Base-by-base conservation (phyloP, 1,284 basidiomycete species). In the Trametes pubescens region DNA sequence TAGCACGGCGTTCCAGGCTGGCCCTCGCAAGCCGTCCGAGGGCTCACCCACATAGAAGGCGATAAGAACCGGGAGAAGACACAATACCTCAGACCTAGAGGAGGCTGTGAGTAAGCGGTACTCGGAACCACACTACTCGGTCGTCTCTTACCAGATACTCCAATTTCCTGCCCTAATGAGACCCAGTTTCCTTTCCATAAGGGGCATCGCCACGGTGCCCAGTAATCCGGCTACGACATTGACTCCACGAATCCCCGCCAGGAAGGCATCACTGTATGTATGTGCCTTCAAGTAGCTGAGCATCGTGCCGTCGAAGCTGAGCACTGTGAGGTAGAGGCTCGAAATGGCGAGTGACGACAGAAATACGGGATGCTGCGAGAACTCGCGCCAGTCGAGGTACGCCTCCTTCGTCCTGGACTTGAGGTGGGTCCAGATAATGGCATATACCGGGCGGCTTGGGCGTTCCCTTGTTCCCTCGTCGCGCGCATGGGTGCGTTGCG, bases 181-280 rank as follows among this genome's bases (percentile, higher is more conserved):
- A 0, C 84, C 84, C 18, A 86, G 69, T 62, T 69, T 79, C 21
- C 71, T 68, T 49, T 79, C 78, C 56, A 84, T 71, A 4, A 80
- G 62, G 0, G 84, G 83, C 71, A 81, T 78, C 0, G 79, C 56
- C 22, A 83, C 65, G 0, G 84, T 86, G 0, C 84, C 84, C 0
- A 78, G 57, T 1, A 86, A 74, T 1, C 84, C 82, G 0, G 80
- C 77, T 4, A 79, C 59, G 7, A 83, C 82, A 62, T 81, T 82
- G 2, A 83, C 65, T 4, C 78, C 84, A 5, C 86, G 76, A 82
- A 86, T 85, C 0, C 81, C 84, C 0, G 85, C 84, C 21, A 87
- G 77, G 69, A 86, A 84, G 0, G 82, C 76, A 65, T 87, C 84
- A 14, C 75, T 76, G 65, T 80, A 85, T n/a, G 69, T 65, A 44